phyloP scores from a whole-genome alignment of 371 early-diverging fungal species.

The Actinomucor elegans region DNA sequence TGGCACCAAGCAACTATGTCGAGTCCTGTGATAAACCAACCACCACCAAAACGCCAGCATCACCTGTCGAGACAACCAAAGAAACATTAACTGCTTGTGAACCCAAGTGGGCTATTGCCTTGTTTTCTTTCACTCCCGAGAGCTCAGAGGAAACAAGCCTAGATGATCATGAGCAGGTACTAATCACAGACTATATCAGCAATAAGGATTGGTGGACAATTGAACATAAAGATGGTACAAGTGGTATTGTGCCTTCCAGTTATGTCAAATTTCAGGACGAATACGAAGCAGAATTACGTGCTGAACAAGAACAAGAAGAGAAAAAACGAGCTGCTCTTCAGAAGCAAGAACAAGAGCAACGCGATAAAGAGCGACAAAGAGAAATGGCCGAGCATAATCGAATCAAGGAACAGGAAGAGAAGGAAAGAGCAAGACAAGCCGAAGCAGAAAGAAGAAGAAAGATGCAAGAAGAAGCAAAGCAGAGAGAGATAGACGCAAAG shows the following conservation, averaged over 20 bases:
- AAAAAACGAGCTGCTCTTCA: conserved; percentile 9
- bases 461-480: conserved; percentile 29
- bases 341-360: conserved; percentile 13
- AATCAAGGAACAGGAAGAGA: conserved; percentile 13
- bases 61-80: conserved; percentile 24
- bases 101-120: conserved; percentile 63
- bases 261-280: conserved; percentile 50
- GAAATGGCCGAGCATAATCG: conserved; percentile 8
- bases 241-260: conserved; percentile 58
- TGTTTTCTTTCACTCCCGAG: conserved; percentile 76
- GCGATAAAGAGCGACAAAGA: conserved; percentile 11
- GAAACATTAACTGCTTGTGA: too few relatives aligned
- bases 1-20: conserved; percentile 79
- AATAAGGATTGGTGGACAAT: conserved; percentile 75
- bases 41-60: conserved; percentile 1
- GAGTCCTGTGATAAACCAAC: conserved; percentile 26
- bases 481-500: conserved; percentile 17
- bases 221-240: conserved; percentile 31
- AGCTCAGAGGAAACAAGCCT: conserved; percentile 75
- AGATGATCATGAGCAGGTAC: conserved; percentile 67
- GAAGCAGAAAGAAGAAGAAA: conserved; percentile 29
- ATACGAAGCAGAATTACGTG: conserved; percentile 14
- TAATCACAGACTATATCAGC: conserved; percentile 67
- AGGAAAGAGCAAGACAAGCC: conserved; percentile 20
- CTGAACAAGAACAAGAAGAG: conserved; percentile 2